A percentile compares a stretch with the other conserved stretches of the same genome.
These are phyloP conservation scores for Heterobasidion parviporum DNA, from an alignment of 1,284 basidiomycete species.

Conservation along the genomic window DNA sequence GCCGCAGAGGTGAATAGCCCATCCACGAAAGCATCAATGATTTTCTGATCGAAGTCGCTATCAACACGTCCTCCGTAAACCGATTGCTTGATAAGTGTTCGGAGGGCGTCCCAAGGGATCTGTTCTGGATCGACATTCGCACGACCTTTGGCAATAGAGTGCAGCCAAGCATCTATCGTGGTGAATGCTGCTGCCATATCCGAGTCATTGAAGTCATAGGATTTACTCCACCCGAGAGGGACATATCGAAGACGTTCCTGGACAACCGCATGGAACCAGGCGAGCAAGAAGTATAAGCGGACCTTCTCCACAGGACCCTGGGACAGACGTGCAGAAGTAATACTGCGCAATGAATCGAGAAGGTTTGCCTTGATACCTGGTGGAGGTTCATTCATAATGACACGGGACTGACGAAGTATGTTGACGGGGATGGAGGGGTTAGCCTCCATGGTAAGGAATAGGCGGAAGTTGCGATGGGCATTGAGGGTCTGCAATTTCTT, in stretches of 20 bases:
- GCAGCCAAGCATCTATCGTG: slow-evolving; percentile 88
- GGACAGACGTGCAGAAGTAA: slow-evolving; percentile 59
- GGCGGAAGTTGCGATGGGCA: slow-evolving; percentile 83
- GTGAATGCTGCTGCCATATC: slow-evolving; percentile 90
- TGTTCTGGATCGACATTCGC: slow-evolving; percentile 85
- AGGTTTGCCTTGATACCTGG: slow-evolving; percentile 94
- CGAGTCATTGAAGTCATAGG: slow-evolving; percentile 97
- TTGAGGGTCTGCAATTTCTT: slow-evolving; percentile 93
- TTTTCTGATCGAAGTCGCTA: slow-evolving; percentile 88
- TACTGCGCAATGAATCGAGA: slow-evolving; percentile 80
- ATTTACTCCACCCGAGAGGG: slow-evolving; percentile 92
- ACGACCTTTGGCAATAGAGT: slow-evolving; percentile 72
- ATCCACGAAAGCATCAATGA: slow-evolving; percentile 89
- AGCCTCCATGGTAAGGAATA: slow-evolving; percentile 96
- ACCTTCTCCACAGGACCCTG: slow-evolving; percentile 89
- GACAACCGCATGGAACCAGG: slow-evolving; percentile 96
- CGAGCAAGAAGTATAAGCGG: slow-evolving; percentile 88
- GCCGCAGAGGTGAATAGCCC: slow-evolving; percentile 78
- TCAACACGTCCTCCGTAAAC: slow-evolving; percentile 92
- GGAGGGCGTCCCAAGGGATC: slow-evolving; percentile 90
- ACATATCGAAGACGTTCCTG: slow-evolving; percentile 94
- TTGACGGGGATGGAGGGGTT: slow-evolving; percentile 91
- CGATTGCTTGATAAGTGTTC: slow-evolving; percentile 87
- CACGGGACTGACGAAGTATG: slow-evolving; percentile 88
- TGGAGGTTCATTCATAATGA: slow-evolving; percentile 96